A percentile compares a stretch with the other conserved stretches of the same genome.
Conservation (phyloP, 208 protist genomes). For the Leishmania major region DNA sequence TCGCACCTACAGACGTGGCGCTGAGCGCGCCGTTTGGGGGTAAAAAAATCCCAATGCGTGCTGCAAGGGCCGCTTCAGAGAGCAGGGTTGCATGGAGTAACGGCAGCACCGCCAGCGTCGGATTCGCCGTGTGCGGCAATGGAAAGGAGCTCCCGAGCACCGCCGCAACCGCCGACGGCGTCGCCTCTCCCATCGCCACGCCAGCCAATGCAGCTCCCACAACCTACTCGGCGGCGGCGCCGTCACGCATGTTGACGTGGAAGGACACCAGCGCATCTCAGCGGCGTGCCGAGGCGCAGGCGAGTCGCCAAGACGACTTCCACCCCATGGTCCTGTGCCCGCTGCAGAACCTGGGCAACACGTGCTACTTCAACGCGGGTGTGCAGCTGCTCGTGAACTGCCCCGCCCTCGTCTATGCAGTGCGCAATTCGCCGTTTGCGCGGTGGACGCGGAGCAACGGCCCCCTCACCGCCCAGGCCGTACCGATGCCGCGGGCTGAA, state of each 20-base stretch:
- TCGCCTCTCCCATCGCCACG: conserved; percentile 2
- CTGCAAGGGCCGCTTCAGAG: neutral
- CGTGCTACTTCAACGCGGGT: conserved; percentile 97
- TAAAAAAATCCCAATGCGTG: neutral
- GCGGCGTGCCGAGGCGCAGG: conserved; percentile 21
- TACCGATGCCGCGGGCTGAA: neutral
- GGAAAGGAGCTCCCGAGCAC: neutral
- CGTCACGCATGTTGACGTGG: conserved; percentile 8
- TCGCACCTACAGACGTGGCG: neutral
- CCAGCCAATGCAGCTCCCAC: neutral
- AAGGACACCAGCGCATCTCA: conserved; percentile 14
- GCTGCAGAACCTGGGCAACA: conserved; percentile 96
- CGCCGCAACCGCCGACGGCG: neutral
- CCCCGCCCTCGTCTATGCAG: conserved; percentile 60
- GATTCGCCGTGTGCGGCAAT: neutral
- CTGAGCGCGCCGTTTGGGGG: neutral
- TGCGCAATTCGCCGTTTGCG: conserved; percentile 52
- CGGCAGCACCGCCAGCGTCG: neutral
- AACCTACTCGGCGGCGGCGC: neutral
- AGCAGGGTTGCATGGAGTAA: neutral
- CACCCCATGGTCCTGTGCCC: conserved; percentile 74
- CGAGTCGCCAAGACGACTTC: conserved; percentile 30
- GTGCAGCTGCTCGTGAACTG: conserved; percentile 95
- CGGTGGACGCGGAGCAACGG: conserved; percentile 1
- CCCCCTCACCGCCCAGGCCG: neutral